A percentile compares a stretch with the other conserved stretches of the same genome.
Conservation (phyloP, 2,329 filamentous ascomycete genomes). For the Bertia moriformis region DNA sequence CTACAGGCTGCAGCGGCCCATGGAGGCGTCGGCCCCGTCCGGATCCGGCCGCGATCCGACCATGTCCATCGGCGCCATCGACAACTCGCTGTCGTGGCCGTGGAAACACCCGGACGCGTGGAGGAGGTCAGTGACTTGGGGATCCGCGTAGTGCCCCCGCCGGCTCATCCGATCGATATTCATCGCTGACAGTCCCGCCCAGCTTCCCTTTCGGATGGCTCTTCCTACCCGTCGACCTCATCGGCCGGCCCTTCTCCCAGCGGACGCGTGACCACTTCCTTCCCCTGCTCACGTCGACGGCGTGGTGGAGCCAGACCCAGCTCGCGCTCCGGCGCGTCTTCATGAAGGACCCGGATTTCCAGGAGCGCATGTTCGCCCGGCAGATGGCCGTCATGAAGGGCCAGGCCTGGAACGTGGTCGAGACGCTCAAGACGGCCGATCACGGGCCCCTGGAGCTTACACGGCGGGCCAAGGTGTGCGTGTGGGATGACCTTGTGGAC, state of each 20-base stretch:
- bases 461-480: conserved; percentile 75
- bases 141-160: neutral
- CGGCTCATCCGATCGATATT: too few relatives aligned
- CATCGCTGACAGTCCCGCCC: too few relatives aligned
- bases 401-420: conserved; percentile 97
- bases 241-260: conserved; percentile 89
- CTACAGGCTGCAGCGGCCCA: conserved; percentile 68
- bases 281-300: conserved; percentile 82
- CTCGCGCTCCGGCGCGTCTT: conserved; percentile 75
- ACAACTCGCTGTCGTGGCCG: conserved; percentile 95
- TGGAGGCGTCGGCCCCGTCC: conserved; percentile 50
- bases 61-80: conserved; percentile 79
- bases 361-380: conserved; percentile 96
- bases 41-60: conserved; percentile 37
- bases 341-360: conserved; percentile 83
- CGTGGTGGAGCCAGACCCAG: conserved; percentile 95
- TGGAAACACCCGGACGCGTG: conserved; percentile 97
- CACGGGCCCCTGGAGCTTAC: conserved; percentile 94
- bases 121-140: conserved; percentile 29
- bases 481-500: conserved; percentile 96
- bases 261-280: conserved; percentile 88
- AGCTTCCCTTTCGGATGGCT: conserved; percentile 98
- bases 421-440: conserved; percentile 82
- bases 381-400: conserved; percentile 99
- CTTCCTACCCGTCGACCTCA: conserved; percentile 88